Conservation (phyloP, 1,284 basidiomycete species). For the Malassezia pachydermatis region DNA sequence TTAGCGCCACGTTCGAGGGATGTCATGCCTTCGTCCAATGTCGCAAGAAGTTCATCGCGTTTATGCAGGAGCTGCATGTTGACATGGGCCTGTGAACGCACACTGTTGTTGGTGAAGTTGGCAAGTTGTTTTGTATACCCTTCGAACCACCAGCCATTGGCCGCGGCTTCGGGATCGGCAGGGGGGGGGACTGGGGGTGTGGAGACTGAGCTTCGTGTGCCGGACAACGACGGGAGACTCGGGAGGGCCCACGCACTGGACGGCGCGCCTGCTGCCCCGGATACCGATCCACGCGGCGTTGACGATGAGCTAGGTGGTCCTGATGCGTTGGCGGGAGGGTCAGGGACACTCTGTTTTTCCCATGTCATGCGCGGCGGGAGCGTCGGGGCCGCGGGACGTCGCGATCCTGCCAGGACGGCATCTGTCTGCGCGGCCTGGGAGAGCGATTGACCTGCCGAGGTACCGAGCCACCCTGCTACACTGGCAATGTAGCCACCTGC, state of each 20-base stretch:
- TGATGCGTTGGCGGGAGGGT: neutral
- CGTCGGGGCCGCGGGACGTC: slow-evolving; percentile 24
- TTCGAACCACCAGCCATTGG: slow-evolving; percentile 1
- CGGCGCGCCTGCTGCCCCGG: neutral
- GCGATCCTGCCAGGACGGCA: slow-evolving; percentile 25
- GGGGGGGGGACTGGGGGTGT: neutral
- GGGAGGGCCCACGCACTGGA: slow-evolving; percentile 3
- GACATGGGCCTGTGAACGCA: slow-evolving; percentile 10
- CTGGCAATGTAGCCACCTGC: slow-evolving; percentile 31
- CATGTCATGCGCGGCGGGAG: slow-evolving; percentile 17
- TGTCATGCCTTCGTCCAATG: slow-evolving; percentile 30
- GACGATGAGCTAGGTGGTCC: neutral
- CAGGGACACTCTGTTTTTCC: neutral
- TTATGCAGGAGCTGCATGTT: slow-evolving; percentile 21
- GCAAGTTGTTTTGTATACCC: slow-evolving; percentile 2
- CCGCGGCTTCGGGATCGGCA: neutral
- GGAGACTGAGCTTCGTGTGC: no score
- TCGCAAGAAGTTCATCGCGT: slow-evolving; percentile 13
- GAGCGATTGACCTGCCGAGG: slow-evolving; percentile 25
- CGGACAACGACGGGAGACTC: slow-evolving; percentile 18
- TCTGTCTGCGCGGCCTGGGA: slow-evolving; percentile 29
- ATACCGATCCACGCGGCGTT: neutral
- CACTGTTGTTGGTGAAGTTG: neutral
- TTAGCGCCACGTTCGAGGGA: slow-evolving; percentile 30
- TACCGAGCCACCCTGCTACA: slow-evolving; percentile 33